These are phyloP conservation scores for Suhomyces atakaporum DNA, from an alignment of 1,139 yeast species.

Conservation along the genomic window DNA sequence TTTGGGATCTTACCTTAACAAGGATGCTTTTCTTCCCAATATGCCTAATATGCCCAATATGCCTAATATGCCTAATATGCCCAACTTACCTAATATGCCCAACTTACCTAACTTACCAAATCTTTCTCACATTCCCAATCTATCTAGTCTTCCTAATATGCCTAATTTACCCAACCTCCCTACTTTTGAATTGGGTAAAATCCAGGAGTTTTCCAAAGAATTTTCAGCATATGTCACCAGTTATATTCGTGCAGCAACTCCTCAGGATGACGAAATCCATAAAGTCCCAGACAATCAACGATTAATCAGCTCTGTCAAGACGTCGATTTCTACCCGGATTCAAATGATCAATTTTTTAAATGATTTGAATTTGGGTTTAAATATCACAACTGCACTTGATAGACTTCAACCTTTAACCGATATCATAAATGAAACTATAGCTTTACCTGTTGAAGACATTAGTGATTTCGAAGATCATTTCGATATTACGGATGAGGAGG, in stretches of 20 bases:
- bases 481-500: constrained; percentile 9
- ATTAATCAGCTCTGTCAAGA: constrained; percentile 33
- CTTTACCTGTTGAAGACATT: constrained; percentile 51
- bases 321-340: constrained; percentile 42
- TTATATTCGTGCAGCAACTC: constrained; percentile 22
- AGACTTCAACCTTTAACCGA: constrained; percentile 58
- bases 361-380: constrained; percentile 54
- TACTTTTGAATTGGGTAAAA: constrained; percentile 24
- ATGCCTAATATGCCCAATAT: constrained; percentile 21
- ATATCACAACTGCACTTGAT: constrained; percentile 55
- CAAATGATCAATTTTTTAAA: constrained; percentile 53
- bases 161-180: constrained; percentile 15
- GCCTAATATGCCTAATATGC: constrained; percentile 21
- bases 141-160: constrained; percentile 22
- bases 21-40: constrained; percentile 14
- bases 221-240: constrained; percentile 32
- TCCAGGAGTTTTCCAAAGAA: constrained; percentile 34
- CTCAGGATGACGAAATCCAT: constrained; percentile 7
- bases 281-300: constrained; percentile 13
- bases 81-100: constrained; percentile 13
- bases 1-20: constrained; percentile 18
- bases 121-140: constrained; percentile 19
- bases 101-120: constrained; percentile 12
- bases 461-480: constrained; percentile 30
- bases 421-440: constrained; percentile 49